A percentile compares a stretch with the other conserved stretches of the same genome.
phyloP scores from a whole-genome alignment of 345 rosid species.

The Melaleuca quinquenervia region DNA sequence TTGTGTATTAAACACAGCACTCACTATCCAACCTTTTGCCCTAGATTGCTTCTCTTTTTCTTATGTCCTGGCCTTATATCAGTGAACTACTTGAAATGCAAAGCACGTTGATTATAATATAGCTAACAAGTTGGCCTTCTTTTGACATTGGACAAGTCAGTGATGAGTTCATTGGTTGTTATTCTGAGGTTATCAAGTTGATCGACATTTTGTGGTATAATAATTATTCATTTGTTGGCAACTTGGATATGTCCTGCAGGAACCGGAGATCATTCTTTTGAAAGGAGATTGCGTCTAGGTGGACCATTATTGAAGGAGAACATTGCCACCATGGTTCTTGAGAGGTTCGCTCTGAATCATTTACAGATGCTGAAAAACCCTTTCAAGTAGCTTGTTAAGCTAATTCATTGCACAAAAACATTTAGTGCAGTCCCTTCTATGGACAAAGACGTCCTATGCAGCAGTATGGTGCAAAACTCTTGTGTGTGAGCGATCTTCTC shows the following conservation, averaged over 20 bases:
- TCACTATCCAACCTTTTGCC: not conserved
- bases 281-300: conserved; percentile 83
- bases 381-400: not conserved
- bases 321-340: conserved; percentile 94
- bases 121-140: not conserved
- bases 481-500: conserved; percentile 95
- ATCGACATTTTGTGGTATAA: not conserved
- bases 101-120: not conserved
- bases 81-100: not conserved
- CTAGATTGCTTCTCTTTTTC: not conserved
- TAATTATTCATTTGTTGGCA: not conserved
- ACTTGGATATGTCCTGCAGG: conserved; percentile 34
- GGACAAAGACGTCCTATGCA: conserved; percentile 87
- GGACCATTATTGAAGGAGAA: conserved; percentile 84
- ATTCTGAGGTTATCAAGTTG: not conserved
- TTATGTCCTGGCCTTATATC: not conserved
- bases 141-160: not conserved
- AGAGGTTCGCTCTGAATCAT: conserved; percentile 46
- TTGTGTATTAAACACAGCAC: not conserved
- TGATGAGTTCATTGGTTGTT: not conserved
- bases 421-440: conserved; percentile 81
- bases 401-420: not conserved
- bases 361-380: not conserved
- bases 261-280: conserved; percentile 91
- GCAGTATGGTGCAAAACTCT: conserved; percentile 78